A percentile compares a stretch with the other conserved stretches of the same genome.
Conservation (phyloP, 1,284 basidiomycete genomes). For the Malassezia japonica region DNA sequence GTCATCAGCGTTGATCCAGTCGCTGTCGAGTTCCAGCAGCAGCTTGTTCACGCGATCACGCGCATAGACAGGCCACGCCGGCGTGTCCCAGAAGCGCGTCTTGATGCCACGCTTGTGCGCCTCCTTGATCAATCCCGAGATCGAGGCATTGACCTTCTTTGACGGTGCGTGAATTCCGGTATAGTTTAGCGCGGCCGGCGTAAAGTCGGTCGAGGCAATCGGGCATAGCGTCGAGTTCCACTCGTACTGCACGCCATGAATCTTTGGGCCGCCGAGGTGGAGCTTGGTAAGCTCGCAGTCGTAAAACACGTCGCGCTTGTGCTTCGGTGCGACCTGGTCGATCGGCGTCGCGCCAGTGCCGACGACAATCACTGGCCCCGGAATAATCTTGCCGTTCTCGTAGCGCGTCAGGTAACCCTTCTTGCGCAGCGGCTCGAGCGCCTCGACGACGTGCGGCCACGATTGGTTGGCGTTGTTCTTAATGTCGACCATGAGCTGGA, state of each 20-base stretch:
- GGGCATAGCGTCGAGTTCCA: constrained; percentile 26
- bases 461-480: not conserved
- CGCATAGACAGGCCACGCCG: constrained; percentile 24
- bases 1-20: constrained; percentile 34
- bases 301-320: constrained; percentile 22
- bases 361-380: constrained; percentile 24
- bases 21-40: constrained; percentile 20
- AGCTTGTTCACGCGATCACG: constrained; percentile 24
- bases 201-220: constrained; percentile 20
- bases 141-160: not conserved
- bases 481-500: constrained; percentile 32
- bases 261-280: constrained; percentile 9
- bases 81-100: constrained; percentile 22
- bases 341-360: constrained; percentile 31
- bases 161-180: constrained; percentile 18
- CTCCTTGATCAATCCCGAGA: constrained; percentile 3
- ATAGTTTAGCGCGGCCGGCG: constrained; percentile 8
- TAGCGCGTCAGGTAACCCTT: constrained; percentile 23
- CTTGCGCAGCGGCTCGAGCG: constrained; percentile 54
- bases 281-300: constrained; percentile 26
- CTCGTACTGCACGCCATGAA: constrained; percentile 18
- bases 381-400: constrained; percentile 10
- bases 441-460: constrained; percentile 51
- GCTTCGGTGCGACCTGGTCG: constrained; percentile 15
- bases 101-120: constrained; percentile 15